Evolutionary conservation across 306 rosid species (phyloP), one percentile per base, ranked within the genome.

Genomic region (Quercus alba): DNA sequence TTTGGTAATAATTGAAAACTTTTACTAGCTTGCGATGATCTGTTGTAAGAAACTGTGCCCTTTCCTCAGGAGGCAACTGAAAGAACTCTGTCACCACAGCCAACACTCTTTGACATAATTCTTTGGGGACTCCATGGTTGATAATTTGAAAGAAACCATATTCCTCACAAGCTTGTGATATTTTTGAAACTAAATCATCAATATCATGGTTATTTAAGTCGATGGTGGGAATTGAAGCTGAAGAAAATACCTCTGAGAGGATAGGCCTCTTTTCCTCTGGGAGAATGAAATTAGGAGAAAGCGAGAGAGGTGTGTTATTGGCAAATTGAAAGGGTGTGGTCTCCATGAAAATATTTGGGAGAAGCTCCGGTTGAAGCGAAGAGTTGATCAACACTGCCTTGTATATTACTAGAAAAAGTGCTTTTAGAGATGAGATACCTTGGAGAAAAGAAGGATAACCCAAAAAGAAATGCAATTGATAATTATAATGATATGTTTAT

Each of bases 101-200:
- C 70, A 86, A 19, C 72, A 80, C 83, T 68, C 68, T 81, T 6
- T 44, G 41, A 68, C 88, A 88, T 49, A 86, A 28, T 3, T 75
- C 73, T 44, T 80, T n/a, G 30, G 92, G 85, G 67, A 85, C 79
- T 59, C 88, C 89, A 49, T 88, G 94, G 81, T 86, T 85, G 67
- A 78, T 88, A 72, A 86, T 46, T 58, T 77, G 88, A 67, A 86
- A 86, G 83, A 86, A 88, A 18, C 87, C 92, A 63, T 62, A 86
- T 19, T 80, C 86, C 33, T 85, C 85, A 76, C 90, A 87, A 54
- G 90, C 91, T 57, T 82, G 68, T 55, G 89, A 73, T 52, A 88
- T 76, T 31, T 80, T 76, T 46, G 58, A 75, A 81, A 85, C 62
- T 9, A 88, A 28, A 12, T 14, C 21, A 5, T 83, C 79, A 15